phyloP scores from a whole-genome alignment of 495 filamentous ascomycete species.

The Letharia columbiana region DNA sequence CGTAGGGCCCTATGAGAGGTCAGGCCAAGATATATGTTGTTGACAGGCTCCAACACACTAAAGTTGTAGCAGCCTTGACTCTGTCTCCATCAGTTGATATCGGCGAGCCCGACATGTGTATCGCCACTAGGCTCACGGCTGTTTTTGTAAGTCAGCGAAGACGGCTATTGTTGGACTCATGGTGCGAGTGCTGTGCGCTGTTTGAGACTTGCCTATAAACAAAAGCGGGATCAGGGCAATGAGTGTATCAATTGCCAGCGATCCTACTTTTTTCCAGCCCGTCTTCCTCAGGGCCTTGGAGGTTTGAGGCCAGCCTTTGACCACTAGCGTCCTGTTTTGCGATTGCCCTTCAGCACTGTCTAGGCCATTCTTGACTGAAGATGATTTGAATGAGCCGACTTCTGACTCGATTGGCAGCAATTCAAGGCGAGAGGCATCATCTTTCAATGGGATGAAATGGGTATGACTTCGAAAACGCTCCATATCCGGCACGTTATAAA shows the following conservation, averaged over 20 bases:
- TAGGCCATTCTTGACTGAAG: background rate
- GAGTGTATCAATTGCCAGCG: background rate
- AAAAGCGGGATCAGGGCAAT: background rate
- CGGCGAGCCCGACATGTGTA: background rate
- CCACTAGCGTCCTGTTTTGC: background rate
- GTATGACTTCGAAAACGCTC: background rate
- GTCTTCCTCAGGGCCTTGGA: background rate
- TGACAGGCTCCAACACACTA: background rate
- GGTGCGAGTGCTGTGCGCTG: background rate
- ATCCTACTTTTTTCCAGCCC: background rate
- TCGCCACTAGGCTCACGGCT: background rate
- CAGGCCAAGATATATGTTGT: background rate
- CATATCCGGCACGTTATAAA: background rate
- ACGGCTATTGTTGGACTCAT: background rate
- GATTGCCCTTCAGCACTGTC: background rate
- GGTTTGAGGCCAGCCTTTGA: background rate
- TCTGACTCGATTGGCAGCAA: background rate
- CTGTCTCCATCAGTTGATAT: background rate
- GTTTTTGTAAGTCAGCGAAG: background rate
- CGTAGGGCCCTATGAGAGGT: background rate
- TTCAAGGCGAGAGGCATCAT: background rate
- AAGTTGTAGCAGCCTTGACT: background rate
- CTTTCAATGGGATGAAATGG: background rate
- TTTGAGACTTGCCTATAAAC: background rate
- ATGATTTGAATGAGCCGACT: background rate